Base-by-base conservation (phyloP, 2,329 filamentous ascomycete genomes). In the Diaporthe aspalathi region DNA sequence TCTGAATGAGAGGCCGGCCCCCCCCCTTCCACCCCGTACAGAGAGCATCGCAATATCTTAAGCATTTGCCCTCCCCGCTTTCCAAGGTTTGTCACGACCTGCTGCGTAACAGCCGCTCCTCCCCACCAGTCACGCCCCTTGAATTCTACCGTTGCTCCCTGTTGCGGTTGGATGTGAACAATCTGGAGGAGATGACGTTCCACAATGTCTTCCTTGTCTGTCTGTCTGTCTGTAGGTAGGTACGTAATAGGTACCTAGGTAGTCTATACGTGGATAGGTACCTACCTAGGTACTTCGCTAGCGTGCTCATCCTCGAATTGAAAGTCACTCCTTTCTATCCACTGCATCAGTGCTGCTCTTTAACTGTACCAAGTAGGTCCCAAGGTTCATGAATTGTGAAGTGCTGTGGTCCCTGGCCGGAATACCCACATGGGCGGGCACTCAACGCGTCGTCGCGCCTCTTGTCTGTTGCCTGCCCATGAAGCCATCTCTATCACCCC, bases 11-110 rank as follows among this genome's bases (percentile, higher is more conserved):
- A 47, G 27, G n/a, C n/a, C n/a, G n/a, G n/a, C 17, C 14, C 16
- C 16, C n/a, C 50, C 24, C 14, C 11, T 14, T 12, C 27, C 27
- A 14, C 16, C 50, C 27, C 29, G n/a, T n/a, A n/a, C n/a, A 22
- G n/a, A 40, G 27, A 32, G 24, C 24, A 63, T 32, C 40, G 43
- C 43, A 63, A 63, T 38, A 63, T 35, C 60, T 63, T 63, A 63
- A 49, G 29, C 60, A 63, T 49, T 47, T 43, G 17, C 32, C 27
- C n/a, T 27, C 60, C 52, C 60, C 27, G 43, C 43, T 63, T 63
- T 35, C 60, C 27, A 63, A 35, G 29, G 27, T 63, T 63, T 63
- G 29, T 35, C 29, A n/a, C 20, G 6, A 20, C 20, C 60, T 49
- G 43, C 57, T 63, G 57, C 57, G 43, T 63, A 49, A 49, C 43